These are phyloP conservation scores for Sporothrix mexicana DNA, from an alignment of 2,329 filamentous ascomycete genomes.

Conservation along the genomic window DNA sequence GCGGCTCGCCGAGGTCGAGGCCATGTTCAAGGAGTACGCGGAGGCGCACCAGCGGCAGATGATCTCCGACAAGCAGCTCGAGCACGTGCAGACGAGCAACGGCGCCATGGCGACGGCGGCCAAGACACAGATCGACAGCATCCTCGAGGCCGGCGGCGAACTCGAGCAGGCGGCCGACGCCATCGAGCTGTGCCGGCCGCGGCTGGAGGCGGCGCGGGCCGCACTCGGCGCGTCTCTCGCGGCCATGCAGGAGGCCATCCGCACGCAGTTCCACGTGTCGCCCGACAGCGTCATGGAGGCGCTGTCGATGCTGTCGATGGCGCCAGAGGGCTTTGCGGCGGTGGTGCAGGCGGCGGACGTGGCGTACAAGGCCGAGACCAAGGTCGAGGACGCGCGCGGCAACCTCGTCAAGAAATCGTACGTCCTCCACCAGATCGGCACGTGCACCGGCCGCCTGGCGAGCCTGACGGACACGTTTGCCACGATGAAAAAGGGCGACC, in stretches of 20 bases:
- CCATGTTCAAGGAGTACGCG: not conserved
- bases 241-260: not conserved
- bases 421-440: not conserved
- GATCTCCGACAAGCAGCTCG: not conserved
- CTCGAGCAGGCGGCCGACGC: not conserved
- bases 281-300: not conserved
- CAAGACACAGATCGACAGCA: not conserved
- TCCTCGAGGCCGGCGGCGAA: not conserved
- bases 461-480: not conserved
- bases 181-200: not conserved
- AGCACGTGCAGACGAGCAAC: not conserved
- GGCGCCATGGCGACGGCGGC: not conserved
- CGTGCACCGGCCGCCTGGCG: not conserved
- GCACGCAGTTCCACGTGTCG: not conserved
- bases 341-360: not conserved
- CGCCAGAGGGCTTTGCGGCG: not conserved
- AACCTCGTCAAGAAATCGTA: not conserved
- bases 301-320: not conserved
- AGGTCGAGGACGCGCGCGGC: not conserved
- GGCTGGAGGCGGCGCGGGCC: too few species aligned
- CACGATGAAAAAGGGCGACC: not conserved
- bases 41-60: not conserved
- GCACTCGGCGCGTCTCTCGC: not conserved
- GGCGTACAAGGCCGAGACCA: not conserved
- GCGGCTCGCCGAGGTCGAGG: not conserved